A percentile compares a stretch with the other conserved stretches of the same genome.
These are phyloP conservation scores for Vigna hirtella DNA, from an alignment of 306 rosid species.

Conservation along the genomic window DNA sequence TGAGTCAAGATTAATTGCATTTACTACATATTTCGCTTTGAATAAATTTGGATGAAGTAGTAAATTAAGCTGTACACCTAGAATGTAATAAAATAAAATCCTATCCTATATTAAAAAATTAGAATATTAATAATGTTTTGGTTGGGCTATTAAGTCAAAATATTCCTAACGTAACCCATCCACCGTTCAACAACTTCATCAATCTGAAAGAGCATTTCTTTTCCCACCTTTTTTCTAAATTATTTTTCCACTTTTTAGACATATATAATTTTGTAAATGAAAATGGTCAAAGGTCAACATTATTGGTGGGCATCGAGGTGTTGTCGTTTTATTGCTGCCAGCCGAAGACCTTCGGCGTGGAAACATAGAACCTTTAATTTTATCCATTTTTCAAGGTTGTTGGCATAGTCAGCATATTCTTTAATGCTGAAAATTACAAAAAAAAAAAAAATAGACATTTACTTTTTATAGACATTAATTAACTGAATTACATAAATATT, in stretches of 20 bases:
- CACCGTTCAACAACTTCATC: conserved; percentile 57
- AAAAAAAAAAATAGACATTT: neutral
- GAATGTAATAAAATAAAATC: neutral
- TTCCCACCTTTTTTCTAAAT: neutral
- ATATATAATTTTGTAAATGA: neutral
- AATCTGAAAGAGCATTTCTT: conserved; percentile 5
- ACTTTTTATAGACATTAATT: neutral
- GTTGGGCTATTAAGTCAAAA: conserved; percentile 47
- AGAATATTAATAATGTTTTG: neutral
- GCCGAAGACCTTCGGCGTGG: conserved; percentile 27
- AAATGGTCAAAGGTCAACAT: conserved; percentile 40
- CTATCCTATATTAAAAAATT: no score
- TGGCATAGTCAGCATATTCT: conserved; percentile 7
- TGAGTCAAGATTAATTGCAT: neutral
- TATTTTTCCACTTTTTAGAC: neutral
- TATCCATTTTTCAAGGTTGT: conserved; percentile 21
- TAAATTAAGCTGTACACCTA: neutral
- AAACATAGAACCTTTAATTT: conserved; percentile 6
- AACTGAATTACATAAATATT: neutral
- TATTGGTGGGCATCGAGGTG: conserved; percentile 14
- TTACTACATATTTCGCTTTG: neutral
- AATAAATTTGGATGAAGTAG: neutral
- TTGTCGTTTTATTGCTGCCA: conserved; percentile 38
- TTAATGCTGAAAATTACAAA: neutral
- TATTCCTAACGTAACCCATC: conserved; percentile 31